Conservation (phyloP, 331 rosid species). For the Quercus lobata region DNA sequence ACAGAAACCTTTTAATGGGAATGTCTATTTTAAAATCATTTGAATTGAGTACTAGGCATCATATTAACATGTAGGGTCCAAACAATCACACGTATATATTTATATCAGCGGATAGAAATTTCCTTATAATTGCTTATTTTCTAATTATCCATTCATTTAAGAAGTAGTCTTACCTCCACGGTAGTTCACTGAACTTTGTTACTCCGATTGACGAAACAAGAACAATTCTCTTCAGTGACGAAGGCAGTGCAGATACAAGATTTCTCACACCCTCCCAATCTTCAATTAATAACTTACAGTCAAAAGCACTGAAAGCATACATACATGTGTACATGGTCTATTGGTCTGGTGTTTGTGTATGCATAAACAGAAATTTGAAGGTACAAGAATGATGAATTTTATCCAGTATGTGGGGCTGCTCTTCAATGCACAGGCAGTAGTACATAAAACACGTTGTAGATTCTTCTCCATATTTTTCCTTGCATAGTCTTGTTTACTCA, state of each 20-base stretch:
- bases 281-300: conserved; percentile 34
- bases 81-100: not conserved
- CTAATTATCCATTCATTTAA: conserved; percentile 10
- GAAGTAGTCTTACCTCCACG: conserved; percentile 77
- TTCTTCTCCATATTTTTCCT: conserved; percentile 7
- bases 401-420: not conserved
- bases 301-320: conserved; percentile 9
- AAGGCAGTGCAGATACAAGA: conserved; percentile 72
- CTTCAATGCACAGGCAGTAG: not conserved
- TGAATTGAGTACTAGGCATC: not conserved
- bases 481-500: conserved; percentile 12
- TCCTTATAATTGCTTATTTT: not conserved
- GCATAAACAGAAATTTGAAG: not conserved
- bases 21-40: not conserved
- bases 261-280: conserved; percentile 98
- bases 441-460: not conserved
- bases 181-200: conserved; percentile 84
- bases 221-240: conserved; percentile 73
- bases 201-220: conserved; percentile 96
- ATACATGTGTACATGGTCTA: not conserved
- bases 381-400: not conserved
- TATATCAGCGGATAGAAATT: not conserved
- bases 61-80: not conserved
- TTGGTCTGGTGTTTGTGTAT: not conserved
- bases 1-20: not conserved